Conservation (phyloP, 768 basidiomycete species). For the Termitomyces sp. region DNA sequence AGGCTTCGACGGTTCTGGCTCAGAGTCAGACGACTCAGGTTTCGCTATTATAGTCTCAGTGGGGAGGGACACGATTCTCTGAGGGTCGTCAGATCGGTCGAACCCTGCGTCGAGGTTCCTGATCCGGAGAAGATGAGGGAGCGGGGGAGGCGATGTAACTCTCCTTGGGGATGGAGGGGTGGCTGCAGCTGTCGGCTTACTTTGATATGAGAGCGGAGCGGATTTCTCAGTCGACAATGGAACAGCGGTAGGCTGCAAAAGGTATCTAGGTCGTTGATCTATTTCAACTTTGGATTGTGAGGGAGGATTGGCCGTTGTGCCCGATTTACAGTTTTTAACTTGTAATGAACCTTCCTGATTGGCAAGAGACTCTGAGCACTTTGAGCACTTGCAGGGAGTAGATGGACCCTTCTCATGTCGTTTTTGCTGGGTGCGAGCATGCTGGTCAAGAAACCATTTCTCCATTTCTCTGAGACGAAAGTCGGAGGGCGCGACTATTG, state of each 20-base stretch:
- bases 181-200: not conserved
- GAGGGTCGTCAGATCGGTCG: conserved; percentile 17
- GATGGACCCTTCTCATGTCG: conserved; percentile 3
- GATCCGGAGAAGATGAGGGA: conserved; percentile 32
- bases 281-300: conserved; percentile 4
- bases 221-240: conserved; percentile 3
- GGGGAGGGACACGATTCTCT: conserved; percentile 11
- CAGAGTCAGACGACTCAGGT: not conserved
- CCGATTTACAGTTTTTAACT: conserved; percentile 3
- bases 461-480: conserved; percentile 78
- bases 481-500: conserved; percentile 62
- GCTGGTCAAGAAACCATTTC: conserved; percentile 62
- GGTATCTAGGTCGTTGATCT: conserved; percentile 8
- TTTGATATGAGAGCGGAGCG: conserved; percentile 2
- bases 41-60: not conserved
- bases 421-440: conserved; percentile 28
- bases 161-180: conserved; percentile 4
- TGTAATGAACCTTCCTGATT: not conserved
- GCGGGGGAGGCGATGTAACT: conserved; percentile 32
- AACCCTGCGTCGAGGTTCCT: conserved; percentile 14
- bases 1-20: not conserved
- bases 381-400: conserved; percentile 17
- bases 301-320: not conserved
- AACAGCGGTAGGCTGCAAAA: conserved; percentile 1
- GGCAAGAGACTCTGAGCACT: conserved; percentile 15